These are phyloP conservation scores for Mycena kentingensis DNA, from an alignment of 768 basidiomycete genomes.

Conservation along the genomic window DNA sequence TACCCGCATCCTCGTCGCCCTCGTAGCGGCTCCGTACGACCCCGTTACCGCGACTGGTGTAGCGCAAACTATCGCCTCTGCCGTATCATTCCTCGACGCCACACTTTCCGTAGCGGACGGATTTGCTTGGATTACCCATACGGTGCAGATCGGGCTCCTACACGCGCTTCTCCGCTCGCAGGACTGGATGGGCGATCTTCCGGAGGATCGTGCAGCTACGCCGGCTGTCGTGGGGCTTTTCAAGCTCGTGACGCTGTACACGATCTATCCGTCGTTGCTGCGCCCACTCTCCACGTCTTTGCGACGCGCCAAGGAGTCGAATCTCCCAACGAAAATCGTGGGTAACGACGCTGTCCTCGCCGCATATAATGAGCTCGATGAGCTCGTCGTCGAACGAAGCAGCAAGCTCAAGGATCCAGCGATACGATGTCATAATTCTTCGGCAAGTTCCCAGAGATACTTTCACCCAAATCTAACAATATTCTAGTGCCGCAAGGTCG, in stretches of 20 bases:
- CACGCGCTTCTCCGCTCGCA: constrained; percentile 16
- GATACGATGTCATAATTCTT: constrained; percentile 10
- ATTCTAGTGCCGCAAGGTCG: constrained; percentile 17
- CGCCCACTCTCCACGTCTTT: constrained; percentile 5
- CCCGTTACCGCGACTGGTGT: constrained; percentile 8
- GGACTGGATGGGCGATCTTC: constrained; percentile 17
- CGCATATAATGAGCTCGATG: constrained; percentile 15
- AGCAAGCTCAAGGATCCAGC: constrained; percentile 6
- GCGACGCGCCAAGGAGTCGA: constrained; percentile 8
- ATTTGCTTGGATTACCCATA: constrained; percentile 19
- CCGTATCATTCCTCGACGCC: constrained; percentile 13
- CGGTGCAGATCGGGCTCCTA: constrained; percentile 19
- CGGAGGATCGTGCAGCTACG: constrained; percentile 9
- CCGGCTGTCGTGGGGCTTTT: constrained; percentile 6
- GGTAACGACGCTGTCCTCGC: constrained; percentile 11
- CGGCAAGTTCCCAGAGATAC: constrained; percentile 2
- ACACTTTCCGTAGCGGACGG: constrained; percentile 13
- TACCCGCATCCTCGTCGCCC: constrained; percentile 19
- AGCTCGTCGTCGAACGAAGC: constrained; percentile 12
- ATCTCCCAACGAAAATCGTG: constrained; percentile 9
- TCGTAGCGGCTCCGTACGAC: constrained; percentile 14
- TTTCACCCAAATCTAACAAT: background rate
- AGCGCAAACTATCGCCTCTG: constrained; percentile 12
- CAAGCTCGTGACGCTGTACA: constrained; percentile 17
- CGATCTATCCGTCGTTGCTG: constrained; percentile 19